Percentiles rank a stretch among this genome's conserved stretches.
These are phyloP conservation scores for Talaromyces islandicus DNA, from an alignment of 2,329 filamentous ascomycete genomes.

Conservation along the genomic window DNA sequence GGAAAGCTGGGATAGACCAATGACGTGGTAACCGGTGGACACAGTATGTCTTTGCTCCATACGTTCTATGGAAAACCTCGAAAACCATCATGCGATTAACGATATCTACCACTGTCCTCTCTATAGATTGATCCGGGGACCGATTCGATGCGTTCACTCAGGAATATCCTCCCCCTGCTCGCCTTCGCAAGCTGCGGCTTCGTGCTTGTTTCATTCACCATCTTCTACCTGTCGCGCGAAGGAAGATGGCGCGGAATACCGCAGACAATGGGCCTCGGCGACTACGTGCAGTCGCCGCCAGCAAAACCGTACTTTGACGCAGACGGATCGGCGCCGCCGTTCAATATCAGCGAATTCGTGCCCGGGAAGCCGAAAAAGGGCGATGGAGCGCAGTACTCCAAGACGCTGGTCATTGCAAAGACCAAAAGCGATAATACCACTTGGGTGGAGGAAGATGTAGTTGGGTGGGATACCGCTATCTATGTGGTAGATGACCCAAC, in stretches of 20 bases:
- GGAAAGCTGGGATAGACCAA: neutral
- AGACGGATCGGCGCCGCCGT: constrained; percentile 3
- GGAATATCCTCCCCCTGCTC: constrained; percentile 25
- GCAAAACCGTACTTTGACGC: constrained; percentile 7
- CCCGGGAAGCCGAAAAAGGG: constrained; percentile 37
- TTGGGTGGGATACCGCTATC: constrained; percentile 39
- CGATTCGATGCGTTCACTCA: constrained; percentile 26
- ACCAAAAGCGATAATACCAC: constrained; percentile 2
- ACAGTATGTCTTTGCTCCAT: neutral
- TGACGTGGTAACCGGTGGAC: neutral
- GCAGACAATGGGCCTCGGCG: constrained; percentile 33
- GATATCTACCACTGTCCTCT: neutral
- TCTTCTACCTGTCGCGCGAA: constrained; percentile 18
- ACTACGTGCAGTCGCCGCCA: constrained; percentile 12
- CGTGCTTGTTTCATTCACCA: constrained; percentile 21
- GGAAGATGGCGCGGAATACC: constrained; percentile 29
- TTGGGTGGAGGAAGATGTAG: constrained; percentile 48
- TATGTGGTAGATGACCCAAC: constrained; percentile 50
- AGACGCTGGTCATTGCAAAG: constrained; percentile 39
- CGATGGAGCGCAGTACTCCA: constrained; percentile 45
- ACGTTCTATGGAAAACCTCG: neutral
- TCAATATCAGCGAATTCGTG: constrained; percentile 18
- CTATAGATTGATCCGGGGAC: neutral
- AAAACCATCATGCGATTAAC: neutral
- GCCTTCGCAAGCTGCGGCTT: constrained; percentile 24